Conservation (phyloP, 2,329 filamentous ascomycete species). For the Neofusicoccum kwambonambiense region DNA sequence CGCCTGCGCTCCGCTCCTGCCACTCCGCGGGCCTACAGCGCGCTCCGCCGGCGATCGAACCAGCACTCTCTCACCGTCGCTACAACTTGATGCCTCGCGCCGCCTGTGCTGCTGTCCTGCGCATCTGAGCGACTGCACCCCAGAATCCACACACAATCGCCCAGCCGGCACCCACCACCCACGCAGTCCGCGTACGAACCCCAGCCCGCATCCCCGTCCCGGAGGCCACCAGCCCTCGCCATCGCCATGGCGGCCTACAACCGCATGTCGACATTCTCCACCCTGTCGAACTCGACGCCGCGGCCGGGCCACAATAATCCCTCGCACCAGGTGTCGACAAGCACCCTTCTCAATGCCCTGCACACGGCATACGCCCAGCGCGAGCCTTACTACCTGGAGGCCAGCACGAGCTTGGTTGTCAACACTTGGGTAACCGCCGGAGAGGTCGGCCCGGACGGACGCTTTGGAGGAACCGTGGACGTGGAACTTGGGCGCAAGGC, state of each 20-base stretch:
- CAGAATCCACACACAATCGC: neutral
- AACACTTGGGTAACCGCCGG: constrained; percentile 91
- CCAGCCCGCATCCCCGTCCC: constrained; percentile 3
- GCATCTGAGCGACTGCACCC: neutral
- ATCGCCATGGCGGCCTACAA: constrained; percentile 48
- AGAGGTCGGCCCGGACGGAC: constrained; percentile 66
- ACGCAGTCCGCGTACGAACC: neutral
- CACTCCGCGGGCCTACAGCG: neutral
- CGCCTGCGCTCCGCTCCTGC: constrained; percentile 3
- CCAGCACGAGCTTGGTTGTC: constrained; percentile 85
- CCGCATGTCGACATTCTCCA: constrained; percentile 62
- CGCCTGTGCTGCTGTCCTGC: neutral
- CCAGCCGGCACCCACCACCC: neutral
- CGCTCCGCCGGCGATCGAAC: constrained; percentile 8
- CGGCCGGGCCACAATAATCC: constrained; percentile 60
- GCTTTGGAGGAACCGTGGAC: constrained; percentile 76
- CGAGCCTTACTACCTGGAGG: constrained; percentile 82
- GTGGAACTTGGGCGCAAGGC: constrained; percentile 72
- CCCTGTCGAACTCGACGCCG: constrained; percentile 56
- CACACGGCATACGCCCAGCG: constrained; percentile 84
- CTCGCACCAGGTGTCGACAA: constrained; percentile 82
- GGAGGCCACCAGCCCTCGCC: neutral
- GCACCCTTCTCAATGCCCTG: constrained; percentile 85
- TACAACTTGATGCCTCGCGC: constrained; percentile 5
- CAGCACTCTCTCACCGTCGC: constrained; percentile 2